Evolutionary conservation across 1,284 basidiomycete genomes (phyloP).

Genomic region (Apiotrichum montevideense): DNA sequence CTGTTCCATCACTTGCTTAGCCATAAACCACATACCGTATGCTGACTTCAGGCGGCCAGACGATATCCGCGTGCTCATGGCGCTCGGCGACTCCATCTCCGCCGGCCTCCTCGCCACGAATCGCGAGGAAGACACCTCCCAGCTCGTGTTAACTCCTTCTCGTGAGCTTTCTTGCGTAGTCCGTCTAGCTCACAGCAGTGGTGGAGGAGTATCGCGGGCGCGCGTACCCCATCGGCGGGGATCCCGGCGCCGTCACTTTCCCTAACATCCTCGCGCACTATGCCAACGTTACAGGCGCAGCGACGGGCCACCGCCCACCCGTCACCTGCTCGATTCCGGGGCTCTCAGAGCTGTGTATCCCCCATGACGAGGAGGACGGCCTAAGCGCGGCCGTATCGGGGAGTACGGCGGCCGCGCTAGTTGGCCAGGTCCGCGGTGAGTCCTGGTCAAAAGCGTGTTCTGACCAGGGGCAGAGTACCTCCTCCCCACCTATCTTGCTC

Average conservation of each 20-base stretch:
- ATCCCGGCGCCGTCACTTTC: conserved; percentile 39
- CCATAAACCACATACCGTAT: no score
- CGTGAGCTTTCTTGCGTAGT: background rate
- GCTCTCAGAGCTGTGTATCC: conserved; percentile 7
- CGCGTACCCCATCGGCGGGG: conserved; percentile 44
- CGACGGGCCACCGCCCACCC: conserved; percentile 26
- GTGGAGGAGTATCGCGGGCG: conserved; percentile 43
- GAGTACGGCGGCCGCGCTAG: conserved; percentile 22
- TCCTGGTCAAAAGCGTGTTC: background rate
- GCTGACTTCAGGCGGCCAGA: conserved; percentile 35
- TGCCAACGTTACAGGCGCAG: conserved; percentile 22
- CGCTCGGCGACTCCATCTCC: conserved; percentile 47
- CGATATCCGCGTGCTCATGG: conserved; percentile 43
- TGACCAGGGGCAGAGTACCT: conserved; percentile 33
- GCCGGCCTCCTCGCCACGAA: conserved; percentile 41
- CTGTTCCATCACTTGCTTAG: background rate
- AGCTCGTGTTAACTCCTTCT: background rate
- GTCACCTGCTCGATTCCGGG: conserved; percentile 15
- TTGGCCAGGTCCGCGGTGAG: conserved; percentile 34
- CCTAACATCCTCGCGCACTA: conserved; percentile 35
- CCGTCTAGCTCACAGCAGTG: background rate
- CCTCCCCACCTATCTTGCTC: conserved; percentile 27
- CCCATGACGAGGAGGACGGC: conserved; percentile 27
- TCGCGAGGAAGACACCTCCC: background rate
- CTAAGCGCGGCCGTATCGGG: conserved; percentile 41